phyloP scores from a whole-genome alignment of 169 alveolate genomes.

The Plasmodium vivax region DNA sequence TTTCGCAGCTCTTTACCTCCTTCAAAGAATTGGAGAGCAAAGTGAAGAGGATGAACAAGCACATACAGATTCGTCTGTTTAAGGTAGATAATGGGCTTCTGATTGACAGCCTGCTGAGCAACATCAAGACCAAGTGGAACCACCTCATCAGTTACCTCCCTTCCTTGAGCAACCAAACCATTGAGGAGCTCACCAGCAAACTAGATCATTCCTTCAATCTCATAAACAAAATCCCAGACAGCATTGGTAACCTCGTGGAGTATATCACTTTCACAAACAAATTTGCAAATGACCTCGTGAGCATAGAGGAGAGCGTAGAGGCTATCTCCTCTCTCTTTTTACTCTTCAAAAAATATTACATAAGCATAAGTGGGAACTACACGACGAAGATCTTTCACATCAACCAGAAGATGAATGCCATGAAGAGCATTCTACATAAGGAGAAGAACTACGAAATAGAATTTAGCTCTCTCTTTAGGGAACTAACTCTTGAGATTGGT shows the following conservation, averaged over 20 bases:
- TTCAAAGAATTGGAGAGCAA: slow-evolving; percentile 43
- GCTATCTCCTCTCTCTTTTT: slow-evolving; percentile 38
- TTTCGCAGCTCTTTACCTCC: slow-evolving; percentile 6
- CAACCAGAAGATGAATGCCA: slow-evolving; percentile 26
- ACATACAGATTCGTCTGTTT: slow-evolving; percentile 12
- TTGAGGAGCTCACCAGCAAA: background rate
- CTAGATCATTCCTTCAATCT: slow-evolving; percentile 10
- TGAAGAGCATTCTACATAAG: slow-evolving; percentile 16
- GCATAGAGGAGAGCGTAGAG: slow-evolving; percentile 39
- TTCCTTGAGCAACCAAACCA: slow-evolving; percentile 28
- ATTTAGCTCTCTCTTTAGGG: slow-evolving; percentile 10
- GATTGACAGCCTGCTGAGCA: slow-evolving; percentile 13
- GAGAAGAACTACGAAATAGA: slow-evolving; percentile 40
- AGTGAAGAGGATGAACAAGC: slow-evolving; percentile 23
- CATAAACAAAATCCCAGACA: slow-evolving; percentile 29
- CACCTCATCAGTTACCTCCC: slow-evolving; percentile 44
- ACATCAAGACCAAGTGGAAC: slow-evolving; percentile 32
- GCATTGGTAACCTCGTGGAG: slow-evolving; percentile 4
- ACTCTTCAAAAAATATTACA: slow-evolving; percentile 43
- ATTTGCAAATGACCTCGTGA: background rate
- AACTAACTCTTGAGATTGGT: background rate
- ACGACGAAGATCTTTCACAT: slow-evolving; percentile 47
- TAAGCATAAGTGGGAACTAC: slow-evolving; percentile 43
- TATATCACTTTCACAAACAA: slow-evolving; percentile 24
- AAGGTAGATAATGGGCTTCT: slow-evolving; percentile 19